Conservation (phyloP, 345 rosid genomes). For the Erysimum cheiranthoides region DNA sequence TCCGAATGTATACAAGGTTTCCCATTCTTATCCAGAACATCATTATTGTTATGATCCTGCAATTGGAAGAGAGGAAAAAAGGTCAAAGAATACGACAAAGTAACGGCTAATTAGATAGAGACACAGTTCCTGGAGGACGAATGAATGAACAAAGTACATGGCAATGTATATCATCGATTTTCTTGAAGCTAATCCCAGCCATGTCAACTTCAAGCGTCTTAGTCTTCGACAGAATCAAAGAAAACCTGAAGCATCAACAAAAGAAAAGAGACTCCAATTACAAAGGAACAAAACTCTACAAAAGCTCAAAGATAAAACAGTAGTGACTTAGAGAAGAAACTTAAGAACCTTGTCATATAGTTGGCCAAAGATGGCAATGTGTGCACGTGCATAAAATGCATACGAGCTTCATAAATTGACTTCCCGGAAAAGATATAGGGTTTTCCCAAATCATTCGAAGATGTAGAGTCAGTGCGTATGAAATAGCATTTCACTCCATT, state of each 20-base stretch:
- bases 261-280: slow-evolving; percentile 17
- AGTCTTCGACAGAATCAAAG: slow-evolving; percentile 77
- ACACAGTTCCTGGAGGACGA: not conserved
- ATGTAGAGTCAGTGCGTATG: slow-evolving; percentile 60
- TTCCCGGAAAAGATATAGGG: slow-evolving; percentile 56
- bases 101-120: not conserved
- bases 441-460: slow-evolving; percentile 40
- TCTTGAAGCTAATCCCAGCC: slow-evolving; percentile 33
- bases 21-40: slow-evolving; percentile 48
- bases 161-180: slow-evolving; percentile 56
- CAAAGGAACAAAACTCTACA: not conserved
- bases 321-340: not conserved
- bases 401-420: slow-evolving; percentile 69
- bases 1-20: slow-evolving; percentile 64
- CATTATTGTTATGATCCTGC: slow-evolving; percentile 59
- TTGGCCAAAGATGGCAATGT: slow-evolving; percentile 55
- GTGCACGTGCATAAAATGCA: slow-evolving; percentile 75
- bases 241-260: slow-evolving; percentile 58
- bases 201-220: slow-evolving; percentile 58
- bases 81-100: not conserved
- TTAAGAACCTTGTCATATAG: slow-evolving; percentile 70
- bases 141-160: slow-evolving; percentile 47
- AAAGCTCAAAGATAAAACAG: not conserved
- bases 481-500: slow-evolving; percentile 71
- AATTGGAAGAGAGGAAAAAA: slow-evolving; percentile 11